Base-by-base conservation (phyloP, 2,329 filamentous ascomycete species). In the Aspergillus pseudoviridinutans region DNA sequence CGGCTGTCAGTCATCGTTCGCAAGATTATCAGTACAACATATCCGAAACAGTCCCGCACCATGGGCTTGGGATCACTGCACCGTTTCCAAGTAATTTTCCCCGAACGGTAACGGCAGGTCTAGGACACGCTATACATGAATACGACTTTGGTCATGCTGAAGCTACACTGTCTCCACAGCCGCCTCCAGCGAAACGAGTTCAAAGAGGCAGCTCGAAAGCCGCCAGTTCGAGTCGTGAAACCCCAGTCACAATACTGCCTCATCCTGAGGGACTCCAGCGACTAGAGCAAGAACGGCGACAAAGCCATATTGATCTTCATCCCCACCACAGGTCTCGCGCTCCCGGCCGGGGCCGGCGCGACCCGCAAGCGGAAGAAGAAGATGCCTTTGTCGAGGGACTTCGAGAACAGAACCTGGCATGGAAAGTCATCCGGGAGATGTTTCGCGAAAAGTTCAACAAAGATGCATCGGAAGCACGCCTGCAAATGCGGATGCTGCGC, bases 401-500 rank as follows among this genome's bases (percentile, higher is more conserved):
- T 27, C 71, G 74, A 2, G 64, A 74, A 32, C 66, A 74, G 55
- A 71, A 71, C 49, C 50, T 71, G 3, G 65, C 75, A 10, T 78
- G 75, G 75, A 76, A 69, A 55, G 63, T 69, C 9, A 67, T 77
- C 32, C 69, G 73, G 3, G 67, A 71, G 50, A 69, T 66, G 62
- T 76, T 74, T 54, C 68, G 66, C 8, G 67, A 71, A 49, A 65
- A 58, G 22, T 78, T 75, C 60, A 61, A 72, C 22, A 75, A 73
- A 55, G 71, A 75, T 60, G 71, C 70, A 6, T 68, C 71, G 24
- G 70, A 75, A 58, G 73, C 75, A 4, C 67, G 74, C 32, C 64
- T 78, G 57, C 75, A 78, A 63, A 78, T 78, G 75, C 71, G 75
- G 32, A 68, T 75, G 58, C 61, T 69, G 38, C 74, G 75, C 42